phyloP scores from a whole-genome alignment of 805 yeast species.

The Candida verbasci region DNA sequence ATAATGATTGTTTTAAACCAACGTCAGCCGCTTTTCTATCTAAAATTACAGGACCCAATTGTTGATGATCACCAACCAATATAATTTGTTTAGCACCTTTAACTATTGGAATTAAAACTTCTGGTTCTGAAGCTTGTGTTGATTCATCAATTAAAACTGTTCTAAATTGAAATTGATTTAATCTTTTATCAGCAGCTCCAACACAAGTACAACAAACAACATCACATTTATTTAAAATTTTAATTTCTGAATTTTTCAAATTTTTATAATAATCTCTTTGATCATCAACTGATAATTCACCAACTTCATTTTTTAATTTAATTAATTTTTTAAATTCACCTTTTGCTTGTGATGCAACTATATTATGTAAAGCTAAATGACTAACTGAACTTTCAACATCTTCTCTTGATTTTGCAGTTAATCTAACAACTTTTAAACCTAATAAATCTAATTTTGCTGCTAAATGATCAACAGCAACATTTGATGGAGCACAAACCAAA shows the following conservation, averaged over 20 bases:
- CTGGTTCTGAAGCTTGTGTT: conserved; percentile 93
- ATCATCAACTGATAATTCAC: conserved; percentile 62
- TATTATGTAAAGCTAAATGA: conserved; percentile 52
- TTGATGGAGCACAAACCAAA: conserved; percentile 92
- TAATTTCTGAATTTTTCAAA: conserved; percentile 45
- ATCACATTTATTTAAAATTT: conserved; percentile 53
- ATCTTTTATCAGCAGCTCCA: conserved; percentile 79
- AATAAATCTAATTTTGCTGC: conserved; percentile 66
- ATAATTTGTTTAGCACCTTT: conserved; percentile 88
- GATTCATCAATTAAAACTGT: conserved; percentile 88
- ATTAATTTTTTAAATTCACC: conserved; percentile 57
- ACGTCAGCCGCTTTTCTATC: conserved; percentile 80
- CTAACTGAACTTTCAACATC: conserved; percentile 67
- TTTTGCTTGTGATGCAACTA: conserved; percentile 44
- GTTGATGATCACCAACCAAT: conserved; percentile 94
- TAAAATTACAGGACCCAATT: conserved; percentile 85
- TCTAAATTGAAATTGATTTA: conserved; percentile 54
- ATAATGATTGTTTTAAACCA: conserved; percentile 80
- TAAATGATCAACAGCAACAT: conserved; percentile 90
- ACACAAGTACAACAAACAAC: conserved; percentile 90
- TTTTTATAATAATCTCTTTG: conserved; percentile 34
- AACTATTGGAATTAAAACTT: conserved; percentile 81
- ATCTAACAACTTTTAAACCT: conserved; percentile 73
- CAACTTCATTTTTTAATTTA: conserved; percentile 56
- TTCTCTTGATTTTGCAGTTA: conserved; percentile 75